Evolutionary conservation across 2,329 filamentous ascomycete genomes (phyloP).

Genomic region (Fusarium incarnatum): DNA sequence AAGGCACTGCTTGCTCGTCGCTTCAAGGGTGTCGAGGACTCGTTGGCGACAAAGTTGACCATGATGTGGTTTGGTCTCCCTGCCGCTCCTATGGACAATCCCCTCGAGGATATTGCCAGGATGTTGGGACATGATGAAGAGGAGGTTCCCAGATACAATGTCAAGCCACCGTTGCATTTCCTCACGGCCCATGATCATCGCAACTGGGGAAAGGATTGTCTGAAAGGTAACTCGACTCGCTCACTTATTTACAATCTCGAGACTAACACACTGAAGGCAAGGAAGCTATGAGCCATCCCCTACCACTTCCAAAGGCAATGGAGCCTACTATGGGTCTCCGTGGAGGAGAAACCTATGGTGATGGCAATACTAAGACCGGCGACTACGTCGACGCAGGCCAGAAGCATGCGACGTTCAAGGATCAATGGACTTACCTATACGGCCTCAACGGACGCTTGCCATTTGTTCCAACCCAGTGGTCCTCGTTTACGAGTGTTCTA

Average conservation of each 20-base stretch:
- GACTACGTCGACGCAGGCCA: constrained; percentile 22
- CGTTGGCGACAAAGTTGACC: constrained; percentile 57
- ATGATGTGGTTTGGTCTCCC: constrained; percentile 62
- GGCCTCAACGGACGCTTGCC: constrained; percentile 51
- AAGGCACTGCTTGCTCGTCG: constrained; percentile 46
- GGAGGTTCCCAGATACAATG: constrained; percentile 26
- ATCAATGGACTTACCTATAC: constrained; percentile 40
- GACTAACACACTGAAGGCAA: constrained; percentile 26
- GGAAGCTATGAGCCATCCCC: constrained; percentile 11
- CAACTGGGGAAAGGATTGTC: constrained; percentile 47
- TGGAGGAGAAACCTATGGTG: constrained; percentile 17
- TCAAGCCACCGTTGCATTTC: constrained; percentile 50
- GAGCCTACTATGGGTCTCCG: constrained; percentile 26
- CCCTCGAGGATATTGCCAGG: constrained; percentile 43
- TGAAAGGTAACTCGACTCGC: constrained; percentile 30
- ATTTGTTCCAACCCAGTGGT: constrained; percentile 38
- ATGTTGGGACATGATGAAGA: constrained; percentile 27
- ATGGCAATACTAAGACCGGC: too few relatives aligned
- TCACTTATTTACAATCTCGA: fast-evolving
- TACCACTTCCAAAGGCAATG: constrained; percentile 5
- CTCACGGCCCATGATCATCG: constrained; percentile 48
- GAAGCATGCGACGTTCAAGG: background rate
- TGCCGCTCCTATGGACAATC: constrained; percentile 52
- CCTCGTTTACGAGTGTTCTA: constrained; percentile 38
- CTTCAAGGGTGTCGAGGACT: constrained; percentile 47